Conservation (phyloP, 2,329 filamentous ascomycete species). For the Biscogniauxia mediterranea region DNA sequence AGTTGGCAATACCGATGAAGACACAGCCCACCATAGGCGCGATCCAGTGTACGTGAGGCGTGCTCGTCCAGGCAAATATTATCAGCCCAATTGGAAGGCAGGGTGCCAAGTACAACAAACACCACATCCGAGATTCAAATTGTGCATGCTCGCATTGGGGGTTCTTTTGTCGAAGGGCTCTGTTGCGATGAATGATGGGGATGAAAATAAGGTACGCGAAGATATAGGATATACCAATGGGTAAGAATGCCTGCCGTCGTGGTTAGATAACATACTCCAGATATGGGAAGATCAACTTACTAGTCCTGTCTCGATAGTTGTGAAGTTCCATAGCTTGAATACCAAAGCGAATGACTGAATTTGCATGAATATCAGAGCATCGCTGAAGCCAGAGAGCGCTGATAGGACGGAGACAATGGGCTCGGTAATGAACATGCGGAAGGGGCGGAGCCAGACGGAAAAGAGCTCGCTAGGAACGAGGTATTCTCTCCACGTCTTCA, state of each 20-base stretch:
- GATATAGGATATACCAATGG: constrained; percentile 51
- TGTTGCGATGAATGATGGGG: constrained; percentile 41
- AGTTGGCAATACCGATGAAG: constrained; percentile 63
- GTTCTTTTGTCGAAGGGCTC: constrained; percentile 41
- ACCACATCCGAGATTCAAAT: constrained; percentile 58
- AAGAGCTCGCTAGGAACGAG: constrained; percentile 42
- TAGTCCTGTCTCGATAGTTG: constrained; percentile 32
- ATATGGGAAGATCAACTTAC: constrained; percentile 14
- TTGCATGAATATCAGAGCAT: constrained; percentile 66
- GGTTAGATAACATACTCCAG: constrained; percentile 10
- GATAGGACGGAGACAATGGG: constrained; percentile 61
- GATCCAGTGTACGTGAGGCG: constrained; percentile 56
- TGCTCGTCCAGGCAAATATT: constrained; percentile 62
- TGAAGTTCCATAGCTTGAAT: constrained; percentile 59
- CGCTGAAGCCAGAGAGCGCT: constrained; percentile 59
- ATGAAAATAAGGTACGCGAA: constrained; percentile 58
- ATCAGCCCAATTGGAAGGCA: constrained; percentile 60
- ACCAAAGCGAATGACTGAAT: constrained; percentile 61
- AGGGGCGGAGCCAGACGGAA: constrained; percentile 59
- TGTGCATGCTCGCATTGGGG: constrained; percentile 55
- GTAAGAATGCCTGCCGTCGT: constrained; percentile 41
- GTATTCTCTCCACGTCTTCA: constrained; percentile 35
- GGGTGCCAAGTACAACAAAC: constrained; percentile 58
- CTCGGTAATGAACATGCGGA: constrained; percentile 60
- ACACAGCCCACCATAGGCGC: constrained; percentile 58